A percentile compares a stretch with the other conserved stretches of the same genome.
Conservation (phyloP, 495 filamentous ascomycete species). For the Penicillium waksmanii region DNA sequence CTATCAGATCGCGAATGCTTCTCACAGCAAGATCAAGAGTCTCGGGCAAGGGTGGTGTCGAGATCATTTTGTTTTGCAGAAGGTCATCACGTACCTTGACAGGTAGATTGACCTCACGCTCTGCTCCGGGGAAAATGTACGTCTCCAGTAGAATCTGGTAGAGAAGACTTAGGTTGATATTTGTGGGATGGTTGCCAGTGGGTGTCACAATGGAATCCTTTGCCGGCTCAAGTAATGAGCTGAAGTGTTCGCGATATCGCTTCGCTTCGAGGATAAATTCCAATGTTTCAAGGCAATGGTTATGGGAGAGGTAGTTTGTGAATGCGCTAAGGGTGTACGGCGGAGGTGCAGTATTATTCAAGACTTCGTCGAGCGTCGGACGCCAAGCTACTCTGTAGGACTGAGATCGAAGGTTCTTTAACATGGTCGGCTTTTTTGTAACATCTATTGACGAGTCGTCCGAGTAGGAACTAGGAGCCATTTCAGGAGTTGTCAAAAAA, state of each 20-base stretch:
- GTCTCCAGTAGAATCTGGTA: slow-evolving; percentile 55
- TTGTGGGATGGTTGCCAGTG: neutral
- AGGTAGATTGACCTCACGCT: slow-evolving; percentile 82
- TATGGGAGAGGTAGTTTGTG: slow-evolving; percentile 86
- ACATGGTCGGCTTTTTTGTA: neutral
- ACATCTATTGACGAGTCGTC: too few relatives aligned
- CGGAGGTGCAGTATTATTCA: slow-evolving; percentile 74
- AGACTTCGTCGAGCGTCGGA: slow-evolving; percentile 77
- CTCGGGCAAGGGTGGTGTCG: slow-evolving; percentile 70
- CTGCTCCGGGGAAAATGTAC: slow-evolving; percentile 77
- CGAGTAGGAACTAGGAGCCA: too few relatives aligned
- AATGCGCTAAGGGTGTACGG: slow-evolving; percentile 88
- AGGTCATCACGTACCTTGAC: slow-evolving; percentile 74
- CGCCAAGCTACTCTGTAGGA: slow-evolving; percentile 41
- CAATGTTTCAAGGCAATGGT: slow-evolving; percentile 86
- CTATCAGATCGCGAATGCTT: slow-evolving; percentile 86
- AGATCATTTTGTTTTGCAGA: slow-evolving; percentile 57
- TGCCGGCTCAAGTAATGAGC: neutral
- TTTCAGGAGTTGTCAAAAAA: neutral
- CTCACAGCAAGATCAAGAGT: slow-evolving; percentile 74
- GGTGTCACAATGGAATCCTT: neutral
- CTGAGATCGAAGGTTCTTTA: neutral
- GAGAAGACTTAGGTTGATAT: slow-evolving; percentile 2
- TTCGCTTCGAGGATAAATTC: slow-evolving; percentile 90
- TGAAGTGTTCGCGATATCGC: slow-evolving; percentile 4